Evolutionary conservation across 2,329 filamentous ascomycete genomes (phyloP).

Genomic region (Chaetomiaceae sp.): DNA sequence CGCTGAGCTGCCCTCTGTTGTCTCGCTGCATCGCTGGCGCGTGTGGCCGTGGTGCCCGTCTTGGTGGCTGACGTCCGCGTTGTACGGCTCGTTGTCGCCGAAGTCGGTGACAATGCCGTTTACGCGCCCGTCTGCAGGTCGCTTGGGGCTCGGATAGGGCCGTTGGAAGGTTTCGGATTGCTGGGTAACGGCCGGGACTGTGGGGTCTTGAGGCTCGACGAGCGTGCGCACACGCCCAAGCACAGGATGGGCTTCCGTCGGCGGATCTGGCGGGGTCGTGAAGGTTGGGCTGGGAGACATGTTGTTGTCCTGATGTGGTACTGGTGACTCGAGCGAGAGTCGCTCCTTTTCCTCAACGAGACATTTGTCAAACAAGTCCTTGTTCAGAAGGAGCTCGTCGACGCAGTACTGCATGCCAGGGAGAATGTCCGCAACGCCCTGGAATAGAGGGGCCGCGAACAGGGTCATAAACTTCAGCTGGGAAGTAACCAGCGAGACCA

Average conservation of each 20-base stretch:
- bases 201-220: slow-evolving; percentile 23
- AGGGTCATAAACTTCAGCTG: slow-evolving; percentile 97
- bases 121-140: slow-evolving; percentile 36
- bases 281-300: slow-evolving; percentile 44
- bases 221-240: slow-evolving; percentile 7
- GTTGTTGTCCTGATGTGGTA: slow-evolving; percentile 27
- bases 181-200: slow-evolving; percentile 27
- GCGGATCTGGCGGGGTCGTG: slow-evolving; percentile 26
- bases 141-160: slow-evolving; percentile 31
- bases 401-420: slow-evolving; percentile 81
- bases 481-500: slow-evolving; percentile 74
- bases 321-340: slow-evolving; percentile 27
- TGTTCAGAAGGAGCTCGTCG: slow-evolving; percentile 74
- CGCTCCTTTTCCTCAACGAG: slow-evolving; percentile 56
- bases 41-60: slow-evolving; percentile 35
- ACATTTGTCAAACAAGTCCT: slow-evolving; percentile 63
- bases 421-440: slow-evolving; percentile 79
- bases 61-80: slow-evolving; percentile 37
- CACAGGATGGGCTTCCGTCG: slow-evolving; percentile 21
- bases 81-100: slow-evolving; percentile 47
- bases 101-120: slow-evolving; percentile 45
- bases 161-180: slow-evolving; percentile 29
- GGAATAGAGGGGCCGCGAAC: slow-evolving; percentile 88
- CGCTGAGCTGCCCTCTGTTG: slow-evolving; percentile 56
- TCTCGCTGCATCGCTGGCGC: slow-evolving; percentile 56